Evolutionary conservation across 495 filamentous ascomycete species (phyloP), one percentile per base, ranked within the genome.

Genomic region (Filosporella fistucella): DNA sequence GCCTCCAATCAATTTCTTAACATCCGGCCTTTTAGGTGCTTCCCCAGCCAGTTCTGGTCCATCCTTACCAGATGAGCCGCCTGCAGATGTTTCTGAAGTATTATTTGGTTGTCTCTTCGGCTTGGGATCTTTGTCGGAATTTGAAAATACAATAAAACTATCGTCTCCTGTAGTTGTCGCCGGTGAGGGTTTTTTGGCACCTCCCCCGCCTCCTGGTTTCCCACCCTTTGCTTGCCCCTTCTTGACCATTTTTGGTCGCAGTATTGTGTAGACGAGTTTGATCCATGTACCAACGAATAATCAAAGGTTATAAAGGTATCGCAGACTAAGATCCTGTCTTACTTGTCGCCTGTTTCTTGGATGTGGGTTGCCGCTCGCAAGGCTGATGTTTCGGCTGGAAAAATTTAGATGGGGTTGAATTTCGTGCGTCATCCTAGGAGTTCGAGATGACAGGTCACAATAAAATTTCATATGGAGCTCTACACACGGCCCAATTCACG

Each of bases 1-100:
- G 40, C 93, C 93, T 40, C 89, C 94, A 63, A 98, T 95, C 47
- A 98, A 68, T 54, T 88, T 82, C 66, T 89, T 86, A 44, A 88
- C 83, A 24, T 87, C 82, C 29, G 89, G 87, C 56, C 85, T 86
- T 50, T 89, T 89, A 17, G 80, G 81, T 51, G 69, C 71, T 21
- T 84, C 80, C 37, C 69, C 65, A 2, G 63, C 49, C 58, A 62
- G 51, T 53, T 61, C 57, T 66, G 66, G 63, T 28, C 47, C 57
- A 54, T 46, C 51, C 28, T 55, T 33, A 11, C 46, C 46, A 14
- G 51, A 38, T 16, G 49, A 13, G 0, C 55, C 52, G 13, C 65
- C 68, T 3, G 52, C 43, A 35, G 54, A 56, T 25, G 58, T 51
- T 42, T 18, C 49, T 18, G 61, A 69, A 65, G 39, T 62, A 57